Evolutionary conservation across 192 early-diverging fungal genomes (phyloP).

Genomic region (Coemansia biformis): DNA sequence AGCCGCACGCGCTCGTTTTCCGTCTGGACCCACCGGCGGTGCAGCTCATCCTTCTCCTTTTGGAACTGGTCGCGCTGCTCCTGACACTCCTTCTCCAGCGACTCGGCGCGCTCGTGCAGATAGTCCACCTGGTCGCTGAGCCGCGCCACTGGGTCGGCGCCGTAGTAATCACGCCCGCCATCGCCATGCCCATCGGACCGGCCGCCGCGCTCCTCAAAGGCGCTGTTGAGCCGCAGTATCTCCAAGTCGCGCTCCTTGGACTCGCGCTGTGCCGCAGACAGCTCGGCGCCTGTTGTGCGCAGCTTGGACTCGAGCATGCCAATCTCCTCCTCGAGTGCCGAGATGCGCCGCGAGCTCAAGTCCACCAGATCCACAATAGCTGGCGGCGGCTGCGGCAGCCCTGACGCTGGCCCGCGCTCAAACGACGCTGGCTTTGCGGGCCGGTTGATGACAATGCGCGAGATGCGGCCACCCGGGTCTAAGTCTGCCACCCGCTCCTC

Average conservation of each 20-base stretch:
- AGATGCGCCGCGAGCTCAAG: constrained; percentile 32
- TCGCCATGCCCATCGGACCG: too few species aligned
- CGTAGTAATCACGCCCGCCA: neutral
- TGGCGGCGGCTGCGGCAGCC: constrained; percentile 4
- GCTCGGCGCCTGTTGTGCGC: constrained; percentile 4
- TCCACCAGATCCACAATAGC: constrained; percentile 40
- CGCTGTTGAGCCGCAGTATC: constrained; percentile 29
- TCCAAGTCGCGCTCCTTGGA: constrained; percentile 43
- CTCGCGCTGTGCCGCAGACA: constrained; percentile 26
- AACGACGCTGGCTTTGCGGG: neutral
- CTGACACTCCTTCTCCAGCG: constrained; percentile 22
- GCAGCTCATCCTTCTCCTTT: constrained; percentile 36
- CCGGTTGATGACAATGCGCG: constrained; percentile 13
- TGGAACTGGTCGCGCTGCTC: constrained; percentile 32
- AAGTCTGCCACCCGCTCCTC: constrained; percentile 11
- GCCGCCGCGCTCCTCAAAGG: constrained; percentile 9
- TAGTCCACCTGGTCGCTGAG: constrained; percentile 45
- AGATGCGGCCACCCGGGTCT: constrained; percentile 28
- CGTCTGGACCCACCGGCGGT: constrained; percentile 30
- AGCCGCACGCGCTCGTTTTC: constrained; percentile 40
- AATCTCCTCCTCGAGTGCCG: constrained; percentile 40
- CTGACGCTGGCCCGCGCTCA: neutral
- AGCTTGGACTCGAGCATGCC: constrained; percentile 27
- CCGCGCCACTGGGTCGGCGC: constrained; percentile 7
- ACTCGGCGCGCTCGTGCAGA: constrained; percentile 37